Conservation (phyloP, 1,284 basidiomycete species). For the Rhodofomes roseus region DNA sequence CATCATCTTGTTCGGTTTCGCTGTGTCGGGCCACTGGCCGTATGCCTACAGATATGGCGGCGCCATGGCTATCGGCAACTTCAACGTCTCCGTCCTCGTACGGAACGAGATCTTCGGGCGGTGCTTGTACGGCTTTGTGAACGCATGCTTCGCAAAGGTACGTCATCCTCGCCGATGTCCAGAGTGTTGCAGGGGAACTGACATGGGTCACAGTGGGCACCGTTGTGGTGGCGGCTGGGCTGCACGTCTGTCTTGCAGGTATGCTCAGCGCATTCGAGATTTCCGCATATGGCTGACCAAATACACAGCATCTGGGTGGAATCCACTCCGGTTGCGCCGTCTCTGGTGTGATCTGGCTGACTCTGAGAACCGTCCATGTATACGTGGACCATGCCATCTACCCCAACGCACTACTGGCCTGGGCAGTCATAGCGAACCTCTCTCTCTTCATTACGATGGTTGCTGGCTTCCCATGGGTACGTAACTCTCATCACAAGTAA, state of each 20-base stretch:
- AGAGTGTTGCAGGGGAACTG: slow-evolving; percentile 4
- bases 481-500: slow-evolving; percentile 76
- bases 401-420: slow-evolving; percentile 50
- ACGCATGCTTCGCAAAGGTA: slow-evolving; percentile 59
- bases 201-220: slow-evolving; percentile 51
- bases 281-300: background rate
- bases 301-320: slow-evolving; percentile 62
- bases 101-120: slow-evolving; percentile 58
- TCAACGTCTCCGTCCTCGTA: slow-evolving; percentile 50
- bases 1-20: slow-evolving; percentile 54
- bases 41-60: slow-evolving; percentile 58
- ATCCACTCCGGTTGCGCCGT: slow-evolving; percentile 73
- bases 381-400: slow-evolving; percentile 44
- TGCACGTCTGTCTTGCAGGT: slow-evolving; percentile 71
- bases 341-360: slow-evolving; percentile 62
- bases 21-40: slow-evolving; percentile 60
- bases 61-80: slow-evolving; percentile 55
- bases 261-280: background rate
- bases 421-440: slow-evolving; percentile 56
- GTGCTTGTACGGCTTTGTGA: slow-evolving; percentile 45
- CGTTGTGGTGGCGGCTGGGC: slow-evolving; percentile 63
- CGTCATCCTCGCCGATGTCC: slow-evolving; percentile 4
- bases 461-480: slow-evolving; percentile 67
- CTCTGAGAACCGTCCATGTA: slow-evolving; percentile 55
- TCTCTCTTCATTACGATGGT: slow-evolving; percentile 51